phyloP scores from a whole-genome alignment of 1,284 basidiomycete genomes.

The Pseudozyma hubeiensis region DNA sequence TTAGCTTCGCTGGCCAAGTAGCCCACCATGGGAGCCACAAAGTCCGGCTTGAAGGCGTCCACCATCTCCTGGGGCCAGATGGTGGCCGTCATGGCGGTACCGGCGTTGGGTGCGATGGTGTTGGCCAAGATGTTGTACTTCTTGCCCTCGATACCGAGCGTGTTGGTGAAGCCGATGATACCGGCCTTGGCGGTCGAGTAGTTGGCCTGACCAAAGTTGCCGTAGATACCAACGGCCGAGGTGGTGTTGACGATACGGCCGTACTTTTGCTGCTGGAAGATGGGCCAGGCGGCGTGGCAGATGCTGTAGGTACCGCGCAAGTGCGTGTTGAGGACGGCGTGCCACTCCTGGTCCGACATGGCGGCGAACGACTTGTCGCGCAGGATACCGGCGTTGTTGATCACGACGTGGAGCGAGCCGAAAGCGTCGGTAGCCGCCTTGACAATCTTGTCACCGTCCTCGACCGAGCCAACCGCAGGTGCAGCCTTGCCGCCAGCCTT shows the following conservation, averaged over 20 bases:
- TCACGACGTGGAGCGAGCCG: constrained; percentile 84
- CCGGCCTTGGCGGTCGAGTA: constrained; percentile 84
- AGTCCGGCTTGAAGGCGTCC: constrained; percentile 95
- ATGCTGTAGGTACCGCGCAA: constrained; percentile 75
- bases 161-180: constrained; percentile 88
- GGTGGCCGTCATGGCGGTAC: constrained; percentile 71
- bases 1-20: constrained; percentile 87
- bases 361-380: constrained; percentile 86
- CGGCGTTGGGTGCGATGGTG: constrained; percentile 92
- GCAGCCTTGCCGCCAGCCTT: constrained; percentile 89
- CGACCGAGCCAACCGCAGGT: constrained; percentile 84
- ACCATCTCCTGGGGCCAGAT: constrained; percentile 89
- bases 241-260: constrained; percentile 94
- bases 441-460: constrained; percentile 88
- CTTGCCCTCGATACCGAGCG: constrained; percentile 90
- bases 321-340: constrained; percentile 88
- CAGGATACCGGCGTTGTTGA: constrained; percentile 95
- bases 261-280: constrained; percentile 96
- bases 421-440: constrained; percentile 88
- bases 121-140: constrained; percentile 86
- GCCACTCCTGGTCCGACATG: constrained; percentile 94
- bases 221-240: constrained; percentile 90
- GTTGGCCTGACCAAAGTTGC: constrained; percentile 94
- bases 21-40: constrained; percentile 88
- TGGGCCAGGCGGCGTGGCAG: constrained; percentile 93